These are phyloP conservation scores for Botryotinia convoluta DNA, from an alignment of 2,329 filamentous ascomycete genomes.

Conservation along the genomic window DNA sequence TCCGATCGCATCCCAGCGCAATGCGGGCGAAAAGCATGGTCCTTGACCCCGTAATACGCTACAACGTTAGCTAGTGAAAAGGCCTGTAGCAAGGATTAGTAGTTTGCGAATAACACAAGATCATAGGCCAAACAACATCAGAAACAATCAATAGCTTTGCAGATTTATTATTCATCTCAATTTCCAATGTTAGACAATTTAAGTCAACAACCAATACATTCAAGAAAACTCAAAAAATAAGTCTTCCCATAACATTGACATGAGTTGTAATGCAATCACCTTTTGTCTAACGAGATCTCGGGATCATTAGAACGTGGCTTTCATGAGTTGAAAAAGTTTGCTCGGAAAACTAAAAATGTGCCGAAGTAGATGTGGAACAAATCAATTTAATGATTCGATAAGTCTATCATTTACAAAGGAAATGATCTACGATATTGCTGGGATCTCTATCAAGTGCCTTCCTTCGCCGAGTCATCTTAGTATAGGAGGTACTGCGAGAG, in stretches of 20 bases:
- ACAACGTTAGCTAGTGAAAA: conserved; percentile 1
- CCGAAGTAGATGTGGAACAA: conserved; percentile 1
- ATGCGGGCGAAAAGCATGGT: conserved; percentile 8
- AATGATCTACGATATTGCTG: conserved; percentile 12
- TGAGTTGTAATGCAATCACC: not conserved
- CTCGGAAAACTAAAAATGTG: not conserved
- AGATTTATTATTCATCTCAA: not conserved
- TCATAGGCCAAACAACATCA: not conserved
- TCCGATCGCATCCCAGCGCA: conserved; percentile 17
- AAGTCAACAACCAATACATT: not conserved
- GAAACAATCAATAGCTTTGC: conserved; percentile 5
- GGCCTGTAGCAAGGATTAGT: conserved; percentile 9
- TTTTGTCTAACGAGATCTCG: not conserved
- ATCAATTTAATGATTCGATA: conserved; percentile 9
- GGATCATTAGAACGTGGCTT: conserved; percentile 16
- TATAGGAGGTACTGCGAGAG: not conserved
- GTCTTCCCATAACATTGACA: not conserved
- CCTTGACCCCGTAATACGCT: conserved; percentile 14
- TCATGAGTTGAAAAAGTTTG: conserved; percentile 12
- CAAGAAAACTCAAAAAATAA: not conserved
- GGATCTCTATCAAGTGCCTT: conserved; percentile 6
- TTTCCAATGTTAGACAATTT: not conserved
- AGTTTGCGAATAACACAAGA: not conserved
- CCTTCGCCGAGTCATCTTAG: not conserved
- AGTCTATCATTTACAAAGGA: not conserved